These are phyloP conservation scores for Pestalotiopsis fici DNA, from an alignment of 2,329 filamentous ascomycete species.

Conservation along the genomic window DNA sequence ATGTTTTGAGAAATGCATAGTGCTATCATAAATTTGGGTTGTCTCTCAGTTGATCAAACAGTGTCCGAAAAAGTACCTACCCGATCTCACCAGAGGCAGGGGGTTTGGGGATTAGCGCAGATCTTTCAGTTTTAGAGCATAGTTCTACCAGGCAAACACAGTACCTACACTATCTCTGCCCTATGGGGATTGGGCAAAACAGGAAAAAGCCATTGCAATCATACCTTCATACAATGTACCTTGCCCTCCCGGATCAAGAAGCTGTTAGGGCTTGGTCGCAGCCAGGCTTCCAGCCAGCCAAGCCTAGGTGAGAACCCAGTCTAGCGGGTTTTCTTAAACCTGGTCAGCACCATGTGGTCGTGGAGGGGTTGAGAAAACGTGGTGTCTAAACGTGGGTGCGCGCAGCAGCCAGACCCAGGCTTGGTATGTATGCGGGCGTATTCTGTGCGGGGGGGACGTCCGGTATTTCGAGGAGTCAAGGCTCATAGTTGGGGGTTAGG, in stretches of 20 bases:
- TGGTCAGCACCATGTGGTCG: not conserved
- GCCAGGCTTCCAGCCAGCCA: not conserved
- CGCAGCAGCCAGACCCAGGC: not conserved
- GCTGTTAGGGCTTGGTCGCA: not conserved
- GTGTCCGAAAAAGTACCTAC: too few relatives aligned
- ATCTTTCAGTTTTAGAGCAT: not conserved
- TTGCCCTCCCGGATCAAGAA: not conserved
- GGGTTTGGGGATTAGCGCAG: not conserved
- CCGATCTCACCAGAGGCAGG: not conserved
- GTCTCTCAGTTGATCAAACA: too few relatives aligned
- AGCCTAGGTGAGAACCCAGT: not conserved
- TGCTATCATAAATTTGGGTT: not conserved
- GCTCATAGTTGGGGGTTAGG: not conserved
- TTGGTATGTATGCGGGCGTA: not conserved
- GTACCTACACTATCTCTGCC: not conserved
- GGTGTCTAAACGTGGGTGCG: not conserved
- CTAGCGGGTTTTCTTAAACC: not conserved
- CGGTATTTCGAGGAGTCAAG: not conserved
- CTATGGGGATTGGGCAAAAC: not conserved
- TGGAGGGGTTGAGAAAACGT: not conserved
- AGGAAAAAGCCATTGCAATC: not conserved
- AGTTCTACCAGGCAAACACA: not conserved
- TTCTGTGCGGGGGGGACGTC: not conserved
- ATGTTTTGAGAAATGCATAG: not conserved
- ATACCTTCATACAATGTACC: too few relatives aligned